Evolutionary conservation across 257 asterid genomes (phyloP), one percentile per base, ranked within the genome.

Genomic region (Solanum rostratum): DNA sequence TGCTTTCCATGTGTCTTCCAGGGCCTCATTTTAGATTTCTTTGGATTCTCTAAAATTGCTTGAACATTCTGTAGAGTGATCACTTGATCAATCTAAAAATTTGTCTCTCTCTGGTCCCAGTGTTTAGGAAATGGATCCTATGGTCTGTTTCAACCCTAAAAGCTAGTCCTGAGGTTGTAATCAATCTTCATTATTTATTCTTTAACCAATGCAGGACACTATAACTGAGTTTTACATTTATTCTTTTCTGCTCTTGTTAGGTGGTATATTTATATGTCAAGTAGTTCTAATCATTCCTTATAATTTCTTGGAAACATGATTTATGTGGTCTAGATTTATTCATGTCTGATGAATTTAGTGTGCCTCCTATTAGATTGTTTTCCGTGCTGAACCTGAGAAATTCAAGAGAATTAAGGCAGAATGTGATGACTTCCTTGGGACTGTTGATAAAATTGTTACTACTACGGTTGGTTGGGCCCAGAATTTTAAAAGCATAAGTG

Each of bases 331-430:
- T 27, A 15, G 62, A 76, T 76, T 24, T 76, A 27, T 76, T 46
- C 45, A 5, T 65, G 29, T 14, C 66, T 70, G 45, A 49, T 22
- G 19, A 16, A 45, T 46, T 45, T 74, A 15, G 62, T 45, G 37
- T 13, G 45, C 69, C 81, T 83, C 49, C 76, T 37, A 84, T 65
- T 79, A 50, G 81, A 71, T 84, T 81, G 97, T 94, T 45, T 94
- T 89, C 87, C 98, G 99, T 60, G 87, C 96, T 86, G 88, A 90
- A 88, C 87, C 97, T 63, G 95, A 87, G 60, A 94, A 91, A 85
- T 92, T 87, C 78, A 90, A 86, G 92, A 88, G 90, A 86, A 84
- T 97, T 88, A 97, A 91, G 90, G 83, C 79, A 60, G 84, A 60
- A 37, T 93, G 94, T 59, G 87, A 92, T 81, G 94, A 87, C 60